These are phyloP conservation scores for Alternaria triticimaculans DNA, from an alignment of 2,329 filamentous ascomycete species.

Conservation along the genomic window DNA sequence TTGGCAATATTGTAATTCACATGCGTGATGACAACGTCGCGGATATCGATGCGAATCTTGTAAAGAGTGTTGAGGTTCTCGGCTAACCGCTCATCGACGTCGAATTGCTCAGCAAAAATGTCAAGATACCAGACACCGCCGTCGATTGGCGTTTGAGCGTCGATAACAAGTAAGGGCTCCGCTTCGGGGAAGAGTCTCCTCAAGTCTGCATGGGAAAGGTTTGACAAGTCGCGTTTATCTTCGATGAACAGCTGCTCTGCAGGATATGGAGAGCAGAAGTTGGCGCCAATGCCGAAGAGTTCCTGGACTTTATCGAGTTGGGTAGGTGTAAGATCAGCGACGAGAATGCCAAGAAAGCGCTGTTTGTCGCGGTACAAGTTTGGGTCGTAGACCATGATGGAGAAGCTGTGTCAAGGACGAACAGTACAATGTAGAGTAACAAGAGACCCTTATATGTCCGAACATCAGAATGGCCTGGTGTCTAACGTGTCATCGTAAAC, in stretches of 20 bases:
- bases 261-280: background rate
- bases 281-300: conserved; percentile 7
- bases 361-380: background rate
- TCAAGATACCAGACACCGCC: background rate
- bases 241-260: background rate
- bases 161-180: background rate
- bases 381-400: conserved; percentile 9
- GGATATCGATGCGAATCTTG: conserved; percentile 17
- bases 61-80: conserved; percentile 12
- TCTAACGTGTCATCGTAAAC: too few species aligned
- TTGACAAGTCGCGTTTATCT: background rate
- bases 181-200: background rate
- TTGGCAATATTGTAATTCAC: background rate
- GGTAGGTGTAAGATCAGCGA: conserved; percentile 7
- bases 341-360: conserved; percentile 2
- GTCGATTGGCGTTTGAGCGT: background rate
- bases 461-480: too few species aligned
- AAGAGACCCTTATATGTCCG: too few species aligned
- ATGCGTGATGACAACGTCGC: background rate
- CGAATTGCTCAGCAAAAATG: background rate
- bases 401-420: too few species aligned
- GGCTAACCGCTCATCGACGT: conserved; percentile 12
- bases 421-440: too few species aligned
- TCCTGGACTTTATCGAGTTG: conserved; percentile 14
- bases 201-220: background rate